phyloP scores from a whole-genome alignment of 164 flowering plant species.

The Warburgia ugandensis region DNA sequence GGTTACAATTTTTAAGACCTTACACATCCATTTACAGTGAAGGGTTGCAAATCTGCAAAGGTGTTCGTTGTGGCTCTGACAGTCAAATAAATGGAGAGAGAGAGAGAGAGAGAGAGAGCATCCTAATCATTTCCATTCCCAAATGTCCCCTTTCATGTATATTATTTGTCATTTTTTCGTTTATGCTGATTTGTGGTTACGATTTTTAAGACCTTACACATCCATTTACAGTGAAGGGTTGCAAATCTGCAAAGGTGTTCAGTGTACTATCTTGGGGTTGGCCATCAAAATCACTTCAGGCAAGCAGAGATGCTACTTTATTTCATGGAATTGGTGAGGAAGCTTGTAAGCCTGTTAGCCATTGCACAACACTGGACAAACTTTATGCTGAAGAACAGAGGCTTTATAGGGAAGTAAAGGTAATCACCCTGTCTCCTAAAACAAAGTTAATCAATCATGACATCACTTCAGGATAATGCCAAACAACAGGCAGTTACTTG shows the following conservation, averaged over 20 bases:
- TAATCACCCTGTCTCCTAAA: constrained; percentile 13
- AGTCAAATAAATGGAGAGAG: no score
- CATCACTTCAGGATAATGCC: no score
- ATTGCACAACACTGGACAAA: constrained; percentile 57
- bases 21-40: constrained; percentile 59
- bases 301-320: constrained; percentile 34
- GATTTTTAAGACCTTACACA: no score
- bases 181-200: no score
- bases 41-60: constrained; percentile 59
- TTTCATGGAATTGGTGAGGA: constrained; percentile 34
- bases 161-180: no score
- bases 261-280: constrained; percentile 79
- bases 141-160: no score
- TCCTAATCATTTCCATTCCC: no score
- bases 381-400: constrained; percentile 57
- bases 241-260: constrained; percentile 71
- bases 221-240: constrained; percentile 54
- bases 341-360: constrained; percentile 76
- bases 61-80: constrained; percentile 82
- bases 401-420: constrained; percentile 75
- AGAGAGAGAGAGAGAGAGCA: no score
- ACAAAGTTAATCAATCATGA: background rate
- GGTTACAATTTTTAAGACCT: no score
- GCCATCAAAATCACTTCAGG: constrained; percentile 72
- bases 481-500: no score